Percentiles rank a stretch among this genome's conserved stretches.
phyloP scores from a whole-genome alignment of 176 grass and related monocot genomes.

The Thinopyrum elongatum region DNA sequence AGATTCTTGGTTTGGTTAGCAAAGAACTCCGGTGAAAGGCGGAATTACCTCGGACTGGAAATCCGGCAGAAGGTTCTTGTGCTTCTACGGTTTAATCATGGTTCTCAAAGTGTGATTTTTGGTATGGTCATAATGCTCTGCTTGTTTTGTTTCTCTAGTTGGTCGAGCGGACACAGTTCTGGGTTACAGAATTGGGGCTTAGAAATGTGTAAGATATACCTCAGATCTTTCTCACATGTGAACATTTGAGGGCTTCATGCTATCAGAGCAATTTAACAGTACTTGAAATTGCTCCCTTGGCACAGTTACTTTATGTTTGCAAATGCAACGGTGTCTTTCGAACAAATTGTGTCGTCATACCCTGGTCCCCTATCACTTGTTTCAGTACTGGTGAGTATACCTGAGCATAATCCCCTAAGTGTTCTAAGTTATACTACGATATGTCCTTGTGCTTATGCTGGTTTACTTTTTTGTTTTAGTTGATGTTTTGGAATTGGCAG shows the following conservation, averaged over 20 bases:
- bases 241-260: background rate
- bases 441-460: background rate
- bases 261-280: background rate
- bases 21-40: conserved; percentile 55
- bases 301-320: conserved; percentile 87
- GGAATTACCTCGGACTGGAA: conserved; percentile 90
- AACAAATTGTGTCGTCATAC: conserved; percentile 60
- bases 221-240: background rate
- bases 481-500: background rate
- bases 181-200: conserved; percentile 68
- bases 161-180: conserved; percentile 75
- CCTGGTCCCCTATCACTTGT: conserved; percentile 77
- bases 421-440: background rate
- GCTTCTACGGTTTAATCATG: background rate
- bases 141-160: conserved; percentile 49
- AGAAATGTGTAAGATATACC: conserved; percentile 64
- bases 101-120: background rate
- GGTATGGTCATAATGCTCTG: background rate
- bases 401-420: background rate
- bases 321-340: conserved; percentile 82
- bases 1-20: conserved; percentile 93
- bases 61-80: conserved; percentile 78
- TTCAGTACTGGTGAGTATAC: conserved; percentile 70
- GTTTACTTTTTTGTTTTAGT: background rate
- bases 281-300: conserved; percentile 18